Evolutionary conservation across 257 asterid genomes (phyloP).

Genomic region (Plantago ovata): DNA sequence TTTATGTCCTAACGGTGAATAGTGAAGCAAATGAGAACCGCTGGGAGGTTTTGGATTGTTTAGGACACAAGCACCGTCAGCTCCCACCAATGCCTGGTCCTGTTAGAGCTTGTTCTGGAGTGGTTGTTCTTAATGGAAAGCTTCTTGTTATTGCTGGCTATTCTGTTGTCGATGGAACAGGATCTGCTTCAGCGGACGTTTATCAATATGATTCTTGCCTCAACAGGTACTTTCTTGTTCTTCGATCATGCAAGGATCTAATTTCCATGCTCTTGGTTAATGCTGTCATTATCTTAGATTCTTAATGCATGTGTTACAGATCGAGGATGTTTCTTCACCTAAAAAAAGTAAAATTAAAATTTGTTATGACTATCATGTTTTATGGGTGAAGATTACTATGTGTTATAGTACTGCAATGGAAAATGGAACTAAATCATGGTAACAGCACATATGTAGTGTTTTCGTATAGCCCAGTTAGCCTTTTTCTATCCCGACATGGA

Average conservation of each 20-base stretch:
- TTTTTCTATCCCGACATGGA: too few species aligned
- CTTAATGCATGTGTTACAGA: too few species aligned
- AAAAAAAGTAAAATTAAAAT: too few species aligned
- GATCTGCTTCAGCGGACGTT: slow-evolving; percentile 53
- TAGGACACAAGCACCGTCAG: slow-evolving; percentile 41
- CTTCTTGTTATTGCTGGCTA: slow-evolving; percentile 74
- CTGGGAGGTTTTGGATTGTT: slow-evolving; percentile 78
- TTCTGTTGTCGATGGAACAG: slow-evolving; percentile 34
- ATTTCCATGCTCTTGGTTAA: neutral
- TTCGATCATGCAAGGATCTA: neutral
- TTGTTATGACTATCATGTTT: too few species aligned
- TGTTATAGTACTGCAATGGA: too few species aligned
- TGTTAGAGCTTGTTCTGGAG: slow-evolving; percentile 48
- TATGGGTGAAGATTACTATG: too few species aligned
- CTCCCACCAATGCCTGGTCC: slow-evolving; percentile 77
- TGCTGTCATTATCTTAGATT: neutral
- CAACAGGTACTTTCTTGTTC: slow-evolving; percentile 43
- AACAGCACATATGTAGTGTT: too few species aligned
- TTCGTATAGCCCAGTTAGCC: too few species aligned
- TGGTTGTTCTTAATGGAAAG: slow-evolving; percentile 65
- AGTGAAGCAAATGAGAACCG: slow-evolving; percentile 54
- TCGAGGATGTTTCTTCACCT: too few species aligned
- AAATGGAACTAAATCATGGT: too few species aligned
- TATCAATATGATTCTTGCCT: slow-evolving; percentile 81
- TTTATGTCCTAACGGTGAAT: slow-evolving; percentile 57